Evolutionary conservation across 768 basidiomycete species (phyloP).

Genomic region (Macrolepiota fuliginosa): DNA sequence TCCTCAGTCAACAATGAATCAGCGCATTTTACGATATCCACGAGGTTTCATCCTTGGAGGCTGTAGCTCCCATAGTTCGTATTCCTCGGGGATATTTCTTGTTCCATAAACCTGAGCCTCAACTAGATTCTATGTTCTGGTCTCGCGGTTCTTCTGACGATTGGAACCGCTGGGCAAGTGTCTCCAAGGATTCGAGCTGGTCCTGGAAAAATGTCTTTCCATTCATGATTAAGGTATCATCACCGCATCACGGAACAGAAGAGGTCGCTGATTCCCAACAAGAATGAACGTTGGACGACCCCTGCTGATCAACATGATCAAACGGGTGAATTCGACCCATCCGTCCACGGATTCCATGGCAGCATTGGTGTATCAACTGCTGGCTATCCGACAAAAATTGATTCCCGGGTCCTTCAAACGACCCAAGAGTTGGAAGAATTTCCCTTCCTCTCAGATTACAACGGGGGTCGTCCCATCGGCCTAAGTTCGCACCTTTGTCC

Average conservation of each 20-base stretch:
- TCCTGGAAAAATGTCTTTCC: slow-evolving; percentile 27
- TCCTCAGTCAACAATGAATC: slow-evolving; percentile 22
- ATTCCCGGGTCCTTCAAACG: slow-evolving; percentile 21
- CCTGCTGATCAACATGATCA: slow-evolving; percentile 17
- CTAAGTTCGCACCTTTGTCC: slow-evolving; percentile 8
- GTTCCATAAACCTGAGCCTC: neutral
- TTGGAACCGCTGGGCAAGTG: slow-evolving; percentile 49
- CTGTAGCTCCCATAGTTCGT: slow-evolving; percentile 26
- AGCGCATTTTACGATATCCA: slow-evolving; percentile 19
- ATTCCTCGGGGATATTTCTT: slow-evolving; percentile 6
- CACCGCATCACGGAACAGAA: neutral
- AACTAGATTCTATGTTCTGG: slow-evolving; percentile 24
- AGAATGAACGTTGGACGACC: slow-evolving; percentile 18
- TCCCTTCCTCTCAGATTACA: slow-evolving; percentile 8
- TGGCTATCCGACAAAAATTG: slow-evolving; percentile 18
- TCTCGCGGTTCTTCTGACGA: slow-evolving; percentile 37
- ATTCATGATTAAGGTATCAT: slow-evolving; percentile 25
- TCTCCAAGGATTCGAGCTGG: slow-evolving; percentile 49
- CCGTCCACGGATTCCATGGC: slow-evolving; percentile 19
- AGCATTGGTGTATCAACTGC: slow-evolving; percentile 15
- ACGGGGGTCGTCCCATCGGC: slow-evolving; percentile 10
- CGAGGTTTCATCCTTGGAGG: slow-evolving; percentile 27
- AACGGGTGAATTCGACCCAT: slow-evolving; percentile 19
- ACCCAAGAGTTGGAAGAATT: slow-evolving; percentile 14
- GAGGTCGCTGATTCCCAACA: neutral